Conservation (phyloP, 139 green algal genomes). For the Tetraselmis striata region DNA sequence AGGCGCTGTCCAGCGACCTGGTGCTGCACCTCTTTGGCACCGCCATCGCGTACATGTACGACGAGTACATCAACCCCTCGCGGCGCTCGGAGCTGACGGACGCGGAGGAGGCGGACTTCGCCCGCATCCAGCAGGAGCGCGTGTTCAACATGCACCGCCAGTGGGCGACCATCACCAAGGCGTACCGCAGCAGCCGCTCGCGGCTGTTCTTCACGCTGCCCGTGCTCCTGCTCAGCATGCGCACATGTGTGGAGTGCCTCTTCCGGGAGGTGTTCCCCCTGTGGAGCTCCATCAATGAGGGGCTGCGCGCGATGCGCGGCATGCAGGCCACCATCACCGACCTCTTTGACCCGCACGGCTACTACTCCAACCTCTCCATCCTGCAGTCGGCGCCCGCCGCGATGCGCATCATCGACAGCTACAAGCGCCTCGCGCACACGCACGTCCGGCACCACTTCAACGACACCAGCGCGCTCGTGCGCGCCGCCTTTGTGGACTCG, state of each 20-base stretch:
- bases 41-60: constrained; percentile 34
- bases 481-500: neutral
- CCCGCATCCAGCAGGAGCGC: constrained; percentile 20
- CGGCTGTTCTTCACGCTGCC: constrained; percentile 45
- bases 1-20: neutral
- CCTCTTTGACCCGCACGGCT: constrained; percentile 43
- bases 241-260: constrained; percentile 26
- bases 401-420: constrained; percentile 9
- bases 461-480: neutral
- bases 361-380: constrained; percentile 36
- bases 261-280: constrained; percentile 37
- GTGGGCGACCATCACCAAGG: neutral
- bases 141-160: constrained; percentile 29
- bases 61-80: constrained; percentile 13
- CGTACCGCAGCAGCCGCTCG: neutral
- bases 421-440: neutral
- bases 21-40: constrained; percentile 25
- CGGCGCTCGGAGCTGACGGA: constrained; percentile 10
- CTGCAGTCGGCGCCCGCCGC: constrained; percentile 32
- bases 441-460: neutral
- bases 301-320: constrained; percentile 11
- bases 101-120: constrained; percentile 11
- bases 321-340: constrained; percentile 34
- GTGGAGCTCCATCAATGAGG: constrained; percentile 23
- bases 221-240: constrained; percentile 32